Evolutionary conservation across 2,329 filamentous ascomycete genomes (phyloP), one percentile per base, ranked within the genome.

Genomic region (Neonectria punicea): DNA sequence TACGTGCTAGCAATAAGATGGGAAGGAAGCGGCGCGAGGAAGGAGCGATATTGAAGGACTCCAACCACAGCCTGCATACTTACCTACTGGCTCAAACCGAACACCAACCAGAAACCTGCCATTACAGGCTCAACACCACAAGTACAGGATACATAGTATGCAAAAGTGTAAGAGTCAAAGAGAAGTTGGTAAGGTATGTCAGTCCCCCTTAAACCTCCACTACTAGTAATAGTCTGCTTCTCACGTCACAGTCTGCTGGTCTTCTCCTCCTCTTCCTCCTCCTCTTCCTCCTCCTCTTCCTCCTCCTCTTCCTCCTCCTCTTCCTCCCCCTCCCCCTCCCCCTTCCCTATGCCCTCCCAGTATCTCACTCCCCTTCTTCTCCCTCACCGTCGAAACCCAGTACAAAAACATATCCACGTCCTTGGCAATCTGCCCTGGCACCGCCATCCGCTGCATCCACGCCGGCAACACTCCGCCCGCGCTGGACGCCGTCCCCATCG

Each of bases 401-500:
- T 79, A 78, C 67, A 93, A 74, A 69, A 93, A 92, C 70, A 90
- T 80, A 5, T 87, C 86, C 7, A 93, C 91, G 74, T 94, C 92
- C 79, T 92, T 92, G 18, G 87, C 87, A 53, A 94, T 83, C 65
- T 87, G 84, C 1, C 84, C 84, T 1, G 89, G 87, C 53, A 92
- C 82, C 4, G 86, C 87, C 75, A 87, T 72, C 66, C 87, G 89
- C 81, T 94, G 92, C 69, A 91, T 75, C 82, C 84, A 89, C 75
- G 85, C 81, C 0, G 92, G 92, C 61, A 94, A 73, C 30, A 85
- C 77, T 0, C 92, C 92, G 58, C 84, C 84, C 0, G 92, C 92
- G 76, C 94, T 87, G 64, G 89, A 91, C 11, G 89, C 86, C 10
- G 92, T 94, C 9, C 88, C 91, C 91, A 95, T 94, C 63, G 90